Evolutionary conservation across 2,329 filamentous ascomycete species (phyloP), one percentile per base, ranked within the genome.

Genomic region (Cryoendolithus antarcticus): DNA sequence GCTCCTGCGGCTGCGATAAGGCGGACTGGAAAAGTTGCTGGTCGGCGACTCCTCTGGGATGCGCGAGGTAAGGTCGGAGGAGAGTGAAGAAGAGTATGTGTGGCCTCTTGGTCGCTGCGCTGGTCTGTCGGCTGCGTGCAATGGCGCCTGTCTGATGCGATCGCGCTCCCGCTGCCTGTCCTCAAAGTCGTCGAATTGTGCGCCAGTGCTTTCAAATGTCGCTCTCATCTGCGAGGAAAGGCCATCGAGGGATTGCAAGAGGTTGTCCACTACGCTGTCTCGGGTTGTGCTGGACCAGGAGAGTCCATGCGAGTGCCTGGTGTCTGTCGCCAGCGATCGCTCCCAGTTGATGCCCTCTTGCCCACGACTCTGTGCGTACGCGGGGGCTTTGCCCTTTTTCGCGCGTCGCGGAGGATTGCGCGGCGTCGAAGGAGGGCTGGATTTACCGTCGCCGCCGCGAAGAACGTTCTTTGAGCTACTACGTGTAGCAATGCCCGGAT

Each of bases 261-360:
- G 91, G 61, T 95, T 93, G 62, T 91, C 82, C 43, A 98, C 86
- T 49, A 98, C 78, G 29, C 88, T 95, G 57, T 93, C 85, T 50
- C 89, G 78, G 31, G 83, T 85, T 46, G 84, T 77, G 35, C 82
- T 76, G 37, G 80, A 80, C 52, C 93, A 71, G 42, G 84, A 88
- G 45, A 95, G 71, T 60, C 94, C 88, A 67, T 95, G 88, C 35
- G 82, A 86, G 62, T 88, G 53, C 24, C 37, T 41, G 12, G 39
- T 13, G 32, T 27, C 24, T 8, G 24, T 7, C 24, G 24, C 24
- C 24, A 27, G 7, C 24, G 24, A 27, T 27, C 24, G 24, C 24
- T 27, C 24, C 24, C 24, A 27, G 7, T 27, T 27, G 24, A 6
- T 27, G 5, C 24, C 24, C 24, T 27, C 24, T 8, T 27, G 24